These are phyloP conservation scores for Chloris gayana DNA, from an alignment of 176 grass and related monocot species.

Conservation along the genomic window DNA sequence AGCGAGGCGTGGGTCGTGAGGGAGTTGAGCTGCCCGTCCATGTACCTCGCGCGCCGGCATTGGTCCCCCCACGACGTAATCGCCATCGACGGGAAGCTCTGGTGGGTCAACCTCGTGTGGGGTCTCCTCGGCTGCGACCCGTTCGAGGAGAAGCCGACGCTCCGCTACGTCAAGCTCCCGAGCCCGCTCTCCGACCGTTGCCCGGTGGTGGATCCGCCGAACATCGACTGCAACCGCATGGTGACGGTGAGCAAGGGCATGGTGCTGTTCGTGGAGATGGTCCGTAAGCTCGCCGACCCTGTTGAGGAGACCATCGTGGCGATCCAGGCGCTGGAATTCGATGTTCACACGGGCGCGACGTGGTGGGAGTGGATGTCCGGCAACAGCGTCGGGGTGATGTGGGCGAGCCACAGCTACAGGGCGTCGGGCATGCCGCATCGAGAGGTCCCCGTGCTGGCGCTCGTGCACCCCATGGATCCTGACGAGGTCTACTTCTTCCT, in stretches of 20 bases:
- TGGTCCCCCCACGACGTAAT: conserved; percentile 30
- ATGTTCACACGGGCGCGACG: not conserved
- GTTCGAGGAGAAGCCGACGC: not conserved
- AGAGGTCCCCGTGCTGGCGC: conserved; percentile 6
- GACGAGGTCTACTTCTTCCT: conserved; percentile 31
- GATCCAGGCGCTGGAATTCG: not conserved
- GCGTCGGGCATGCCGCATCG: not conserved
- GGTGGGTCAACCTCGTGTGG: conserved; percentile 42
- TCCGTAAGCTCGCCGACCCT: not conserved
- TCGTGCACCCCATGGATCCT: not conserved
- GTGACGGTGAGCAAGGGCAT: conserved; percentile 22
- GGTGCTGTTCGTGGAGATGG: conserved; percentile 8
- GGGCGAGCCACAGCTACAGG: conserved; percentile 21
- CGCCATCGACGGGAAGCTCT: conserved; percentile 18
- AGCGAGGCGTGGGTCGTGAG: not conserved
- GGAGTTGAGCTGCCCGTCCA: conserved; percentile 15
- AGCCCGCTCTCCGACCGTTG: not conserved
- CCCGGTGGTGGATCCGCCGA: no score
- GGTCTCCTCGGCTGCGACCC: conserved; percentile 21
- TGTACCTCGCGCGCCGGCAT: not conserved
- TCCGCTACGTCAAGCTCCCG: conserved; percentile 1
- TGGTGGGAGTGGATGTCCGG: not conserved
- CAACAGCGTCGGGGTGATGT: not conserved
- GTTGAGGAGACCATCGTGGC: not conserved
- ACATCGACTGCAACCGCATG: not conserved